These are phyloP conservation scores for Pichia insulana DNA, from an alignment of 805 yeast genomes.

Conservation along the genomic window DNA sequence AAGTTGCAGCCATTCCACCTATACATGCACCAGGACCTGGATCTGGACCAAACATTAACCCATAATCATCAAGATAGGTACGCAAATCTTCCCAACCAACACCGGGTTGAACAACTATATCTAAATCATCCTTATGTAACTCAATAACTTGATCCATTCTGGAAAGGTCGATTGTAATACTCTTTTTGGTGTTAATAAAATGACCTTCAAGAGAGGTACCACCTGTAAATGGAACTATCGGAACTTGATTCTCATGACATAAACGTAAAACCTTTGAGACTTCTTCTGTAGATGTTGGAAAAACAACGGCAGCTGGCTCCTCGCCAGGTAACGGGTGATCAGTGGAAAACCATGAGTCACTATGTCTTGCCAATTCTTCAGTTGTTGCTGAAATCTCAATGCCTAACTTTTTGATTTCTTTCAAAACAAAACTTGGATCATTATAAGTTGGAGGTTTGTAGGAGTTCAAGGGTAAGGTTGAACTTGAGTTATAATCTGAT, in stretches of 20 bases:
- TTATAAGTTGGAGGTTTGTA: no score
- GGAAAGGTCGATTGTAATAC: slow-evolving; percentile 53
- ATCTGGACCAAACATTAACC: slow-evolving; percentile 65
- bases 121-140: slow-evolving; percentile 57
- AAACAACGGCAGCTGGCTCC: slow-evolving; percentile 40
- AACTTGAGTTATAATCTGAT: no score
- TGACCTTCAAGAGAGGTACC: slow-evolving; percentile 80
- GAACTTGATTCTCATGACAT: slow-evolving; percentile 51
- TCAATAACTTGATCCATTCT: slow-evolving; percentile 50
- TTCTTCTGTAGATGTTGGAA: slow-evolving; percentile 57
- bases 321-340: slow-evolving; percentile 28
- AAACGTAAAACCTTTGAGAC: slow-evolving; percentile 56
- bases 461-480: no score
- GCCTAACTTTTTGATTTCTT: slow-evolving; percentile 40
- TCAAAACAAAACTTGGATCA: no score
- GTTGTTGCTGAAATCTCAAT: slow-evolving; percentile 21
- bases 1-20: slow-evolving; percentile 71
- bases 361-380: slow-evolving; percentile 24
- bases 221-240: slow-evolving; percentile 70
- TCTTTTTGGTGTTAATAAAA: slow-evolving; percentile 58
- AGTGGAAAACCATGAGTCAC: slow-evolving; percentile 26
- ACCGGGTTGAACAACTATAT: slow-evolving; percentile 68
- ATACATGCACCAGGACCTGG: slow-evolving; percentile 76
- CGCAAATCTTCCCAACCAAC: slow-evolving; percentile 70
- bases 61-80: slow-evolving; percentile 39